Percentiles rank a stretch among this genome's conserved stretches.
Conservation (phyloP, 129 eudicot species). For the Heracleum sosnowskyi region DNA sequence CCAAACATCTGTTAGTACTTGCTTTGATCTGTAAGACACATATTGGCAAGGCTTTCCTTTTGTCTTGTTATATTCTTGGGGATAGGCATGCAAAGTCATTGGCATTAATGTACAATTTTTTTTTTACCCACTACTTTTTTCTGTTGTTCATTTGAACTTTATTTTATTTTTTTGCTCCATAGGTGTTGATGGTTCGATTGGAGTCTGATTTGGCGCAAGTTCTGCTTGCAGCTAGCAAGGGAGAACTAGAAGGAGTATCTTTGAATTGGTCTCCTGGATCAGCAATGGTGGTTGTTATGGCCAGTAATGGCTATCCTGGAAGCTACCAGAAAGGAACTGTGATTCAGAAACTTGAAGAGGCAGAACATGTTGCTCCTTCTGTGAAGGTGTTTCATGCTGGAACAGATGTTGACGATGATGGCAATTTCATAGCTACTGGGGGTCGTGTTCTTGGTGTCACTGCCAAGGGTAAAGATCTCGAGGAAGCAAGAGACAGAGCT, state of each 20-base stretch:
- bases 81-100: not conserved
- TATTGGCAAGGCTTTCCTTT: not conserved
- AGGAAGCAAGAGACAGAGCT: constrained; percentile 72
- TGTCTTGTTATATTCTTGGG: not conserved
- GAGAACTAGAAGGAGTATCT: constrained; percentile 48
- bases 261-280: constrained; percentile 83
- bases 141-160: not conserved
- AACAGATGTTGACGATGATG: constrained; percentile 55
- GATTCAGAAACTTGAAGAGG: constrained; percentile 64
- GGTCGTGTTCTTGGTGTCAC: constrained; percentile 93
- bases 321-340: constrained; percentile 60
- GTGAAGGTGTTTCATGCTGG: constrained; percentile 89
- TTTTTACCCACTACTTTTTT: not conserved
- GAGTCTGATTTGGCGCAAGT: constrained; percentile 90
- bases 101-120: not conserved
- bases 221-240: constrained; percentile 80
- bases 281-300: constrained; percentile 98
- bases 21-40: not conserved
- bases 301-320: constrained; percentile 93
- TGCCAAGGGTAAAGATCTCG: constrained; percentile 72
- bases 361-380: constrained; percentile 56
- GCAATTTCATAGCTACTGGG: constrained; percentile 61
- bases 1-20: not conserved
- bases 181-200: constrained; percentile 85
- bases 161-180: constrained; percentile 1